Base-by-base conservation (phyloP, 1,139 yeast genomes). In the Suhomyces panamericanus region DNA sequence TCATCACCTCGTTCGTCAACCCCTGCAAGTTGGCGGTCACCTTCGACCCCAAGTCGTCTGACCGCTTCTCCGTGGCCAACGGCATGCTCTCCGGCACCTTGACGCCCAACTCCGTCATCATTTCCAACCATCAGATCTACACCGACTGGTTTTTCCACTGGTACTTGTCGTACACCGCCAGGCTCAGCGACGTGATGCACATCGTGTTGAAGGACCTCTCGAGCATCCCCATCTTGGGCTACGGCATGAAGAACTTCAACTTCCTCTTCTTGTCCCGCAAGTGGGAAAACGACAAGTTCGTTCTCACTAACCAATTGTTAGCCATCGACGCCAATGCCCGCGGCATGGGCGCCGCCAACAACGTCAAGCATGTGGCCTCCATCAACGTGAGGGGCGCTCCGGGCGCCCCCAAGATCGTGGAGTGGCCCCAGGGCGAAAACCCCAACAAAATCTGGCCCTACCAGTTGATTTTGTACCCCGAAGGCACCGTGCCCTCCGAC, bases 111-210 rank as follows among this genome's bases (percentile, higher is more conserved):
- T 80, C 90, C 1, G 77, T 88, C 3, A 57, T 85, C 42, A 82
- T 88, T 32, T 80, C 95, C 15, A 93, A 93, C 61, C 99, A 93
- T 64, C 98, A 91, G 66, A 84, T 91, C 17, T 91, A 93, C 61
- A 83, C 95, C 4, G 99, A 93, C 64, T 93, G 99, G 99, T 76
- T 88, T 15, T 90, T 81, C 58, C 60, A 90, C 45, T 93, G 99
- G 99, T 93, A 89, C 81, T 56, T 88, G 27, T 73, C 89, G 0
- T 87, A 88, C 60, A 76, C 91, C 3, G 80, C 89, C 6, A 66
- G 75, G 27, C 65, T 85, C 43, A 79, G 82, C 9, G 78, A 81
- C 49, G 70, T 85, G 14, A 80, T 81, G 46, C 87, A 87, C 54
- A 81, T 91, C 53, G 75, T 93, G 58, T 85, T 93, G 64, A 87